Evolutionary conservation across 495 filamentous ascomycete genomes (phyloP).

Genomic region (Aspergillus diversus): DNA sequence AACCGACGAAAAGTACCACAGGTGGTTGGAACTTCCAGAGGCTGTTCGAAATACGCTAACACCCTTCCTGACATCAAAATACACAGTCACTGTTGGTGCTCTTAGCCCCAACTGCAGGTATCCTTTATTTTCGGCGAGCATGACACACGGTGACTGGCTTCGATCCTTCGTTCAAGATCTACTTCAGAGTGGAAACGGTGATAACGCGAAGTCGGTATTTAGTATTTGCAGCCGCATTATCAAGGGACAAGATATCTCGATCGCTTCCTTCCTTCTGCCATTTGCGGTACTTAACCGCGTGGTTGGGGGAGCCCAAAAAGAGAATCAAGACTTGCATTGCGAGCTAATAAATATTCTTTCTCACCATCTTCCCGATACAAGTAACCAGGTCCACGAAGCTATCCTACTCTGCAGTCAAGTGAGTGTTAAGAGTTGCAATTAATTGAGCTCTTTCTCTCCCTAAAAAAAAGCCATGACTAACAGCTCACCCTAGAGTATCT

Average conservation of each 20-base stretch:
- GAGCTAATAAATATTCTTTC: conserved; percentile 74
- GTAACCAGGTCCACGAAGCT: conserved; percentile 63
- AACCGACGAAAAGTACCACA: conserved; percentile 58
- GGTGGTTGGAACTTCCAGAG: conserved; percentile 78
- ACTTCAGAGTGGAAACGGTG: conserved; percentile 69
- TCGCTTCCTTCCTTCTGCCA: conserved; percentile 83
- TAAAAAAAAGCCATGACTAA: neutral
- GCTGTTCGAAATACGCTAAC: conserved; percentile 75
- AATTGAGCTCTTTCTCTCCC: too few species aligned
- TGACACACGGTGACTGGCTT: conserved; percentile 81
- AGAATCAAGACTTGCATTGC: conserved; percentile 65
- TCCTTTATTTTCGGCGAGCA: conserved; percentile 68
- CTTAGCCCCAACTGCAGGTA: conserved; percentile 61
- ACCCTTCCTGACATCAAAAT: conserved; percentile 83
- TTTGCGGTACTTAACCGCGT: conserved; percentile 81
- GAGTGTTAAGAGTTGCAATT: conserved; percentile 26
- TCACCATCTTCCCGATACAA: conserved; percentile 58
- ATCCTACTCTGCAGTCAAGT: conserved; percentile 84
- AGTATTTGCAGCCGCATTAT: conserved; percentile 78
- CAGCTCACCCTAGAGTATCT: conserved; percentile 66
- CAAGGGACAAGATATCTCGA: conserved; percentile 77
- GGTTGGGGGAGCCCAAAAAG: conserved; percentile 65
- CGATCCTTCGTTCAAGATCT: conserved; percentile 78
- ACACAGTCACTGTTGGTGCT: conserved; percentile 64
- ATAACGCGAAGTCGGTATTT: conserved; percentile 75